These are phyloP conservation scores for Coemansia erecta DNA, from an alignment of 192 early-diverging fungal species.

Conservation along the genomic window DNA sequence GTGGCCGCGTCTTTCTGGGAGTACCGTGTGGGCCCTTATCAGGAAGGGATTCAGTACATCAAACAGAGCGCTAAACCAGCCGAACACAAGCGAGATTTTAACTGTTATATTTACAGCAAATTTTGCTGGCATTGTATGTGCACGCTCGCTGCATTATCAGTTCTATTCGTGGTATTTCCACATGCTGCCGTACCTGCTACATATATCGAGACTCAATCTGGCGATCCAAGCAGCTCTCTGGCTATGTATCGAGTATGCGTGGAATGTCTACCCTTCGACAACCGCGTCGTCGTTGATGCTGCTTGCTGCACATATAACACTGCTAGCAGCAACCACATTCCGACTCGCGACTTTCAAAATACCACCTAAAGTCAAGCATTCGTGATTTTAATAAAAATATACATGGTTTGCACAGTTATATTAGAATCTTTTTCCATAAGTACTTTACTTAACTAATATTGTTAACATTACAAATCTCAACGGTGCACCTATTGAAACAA, in stretches of 20 bases:
- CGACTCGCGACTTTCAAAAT: background rate
- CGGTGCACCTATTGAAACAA: no score
- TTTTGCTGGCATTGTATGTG: slow-evolving; percentile 86
- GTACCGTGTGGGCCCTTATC: slow-evolving; percentile 11
- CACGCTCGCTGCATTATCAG: slow-evolving; percentile 91
- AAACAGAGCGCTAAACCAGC: background rate
- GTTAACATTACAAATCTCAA: no score
- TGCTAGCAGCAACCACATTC: slow-evolving; percentile 55
- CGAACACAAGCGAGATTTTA: slow-evolving; percentile 12
- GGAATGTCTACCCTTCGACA: slow-evolving; percentile 90
- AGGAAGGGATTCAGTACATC: slow-evolving; percentile 8
- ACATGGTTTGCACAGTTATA: no score
- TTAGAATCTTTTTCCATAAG: no score
- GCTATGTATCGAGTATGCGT: slow-evolving; percentile 67
- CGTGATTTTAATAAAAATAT: no score
- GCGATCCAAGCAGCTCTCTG: slow-evolving; percentile 13
- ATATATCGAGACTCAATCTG: slow-evolving; percentile 24
- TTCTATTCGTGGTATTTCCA: slow-evolving; percentile 96
- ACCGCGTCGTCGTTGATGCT: slow-evolving; percentile 49
- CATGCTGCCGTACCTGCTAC: slow-evolving; percentile 78
- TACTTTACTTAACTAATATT: no score
- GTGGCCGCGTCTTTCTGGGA: slow-evolving; percentile 51
- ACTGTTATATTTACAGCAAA: slow-evolving; percentile 77
- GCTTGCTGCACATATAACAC: slow-evolving; percentile 56
- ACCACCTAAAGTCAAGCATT: no score